Base-by-base conservation (phyloP, 371 early-diverging fungal genomes). In the Scutellospora calospora region DNA sequence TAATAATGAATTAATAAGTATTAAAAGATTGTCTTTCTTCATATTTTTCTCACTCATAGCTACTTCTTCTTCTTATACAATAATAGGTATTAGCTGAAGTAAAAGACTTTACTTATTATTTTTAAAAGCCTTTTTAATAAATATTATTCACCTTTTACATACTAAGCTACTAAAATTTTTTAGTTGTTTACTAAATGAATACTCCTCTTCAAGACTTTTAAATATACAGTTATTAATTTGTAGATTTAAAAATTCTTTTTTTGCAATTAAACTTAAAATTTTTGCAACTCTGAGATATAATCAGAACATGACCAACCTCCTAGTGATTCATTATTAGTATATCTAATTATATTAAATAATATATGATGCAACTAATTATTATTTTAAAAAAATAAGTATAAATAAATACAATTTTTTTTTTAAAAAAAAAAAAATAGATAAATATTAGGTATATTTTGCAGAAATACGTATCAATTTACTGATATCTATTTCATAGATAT, bases 241-340 rank as follows among this genome's bases (percentile, higher is more conserved):
- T 27, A n/a, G 76, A 38, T 54, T 54, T 33, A 75, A 38, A 59
- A 75, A 75, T 31, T 59, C 22, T 20, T 59, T 31, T 75, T 75
- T 35, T 59, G 54, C 22, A 75, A 27, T 25, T 41, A 33, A 57
- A 75, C 59, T 25, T 33, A 14, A 75, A 75, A 59, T 33, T 57
- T 6, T 16, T 59, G 31, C 55, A 57, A 74, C 55, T 74, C 27
- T 31, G 54, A 22, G 22, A 27, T 29, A 51, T 55, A 74, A 45
- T 22, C 2, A 29, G 75, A 31, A 55, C 31, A 0, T 74, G 75
- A 3, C 3, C 57, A 31, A 74, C 5, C 31, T n/a, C 75, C 31
- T 25, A 25, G 22, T 1, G 12, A 55, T 31, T 74, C 75, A 55
- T 38, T 29, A 3, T 55, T 49, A 55, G 75, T 18, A 74, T 74